Base-by-base conservation (phyloP, 108 stramenopile genomes). In the Pseudonitzschia pungens region DNA sequence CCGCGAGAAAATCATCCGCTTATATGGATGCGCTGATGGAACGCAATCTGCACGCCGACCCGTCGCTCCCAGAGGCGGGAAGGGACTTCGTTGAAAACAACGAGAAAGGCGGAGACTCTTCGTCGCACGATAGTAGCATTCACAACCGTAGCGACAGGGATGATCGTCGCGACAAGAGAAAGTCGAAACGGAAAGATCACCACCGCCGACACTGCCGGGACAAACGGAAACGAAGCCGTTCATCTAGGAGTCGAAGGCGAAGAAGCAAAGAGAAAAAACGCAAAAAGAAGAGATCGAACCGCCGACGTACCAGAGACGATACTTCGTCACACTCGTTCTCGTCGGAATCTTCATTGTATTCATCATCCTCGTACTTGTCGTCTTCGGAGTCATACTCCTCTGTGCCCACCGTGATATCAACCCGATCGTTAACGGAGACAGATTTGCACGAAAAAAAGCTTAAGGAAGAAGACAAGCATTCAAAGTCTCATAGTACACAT, bases 11-110 rank as follows among this genome's bases (percentile, higher is more conserved):
- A 59, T 60, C 77, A 8, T 68, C 65, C 6, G 77, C 71, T 21
- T 78, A 50, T 57, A 64, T 72, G 53, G 45, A 60, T 58, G 77
- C 62, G 7, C 18, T 72, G 44, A 68, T 72, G 77, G 71, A 77
- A 56, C 76, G 71, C 4, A 64, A 43, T 8, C 29, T 77, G 54
- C n/a, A 29, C n/a, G 60, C 32, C 36, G n/a, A 26, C 20, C 29
- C 14, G 33, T 16, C 20, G 11, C 60, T 31, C 33, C 14, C 10
- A 33, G 15, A 41, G 60, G 40, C n/a, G 22, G 29, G 27, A 1
- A 21, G 1, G 12, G 29, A 57, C 24, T 0, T 1, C 56, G 29
- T 26, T 0, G 60, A 41, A 16, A 43, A 55, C 36, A 12, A 53
- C 11, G 9, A 48, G 11, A 45, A 51, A 18, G 66, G 21, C 48